Evolutionary conservation across 2,329 filamentous ascomycete species (phyloP), one percentile per base, ranked within the genome.

Genomic region (Botrytis galanthina): DNA sequence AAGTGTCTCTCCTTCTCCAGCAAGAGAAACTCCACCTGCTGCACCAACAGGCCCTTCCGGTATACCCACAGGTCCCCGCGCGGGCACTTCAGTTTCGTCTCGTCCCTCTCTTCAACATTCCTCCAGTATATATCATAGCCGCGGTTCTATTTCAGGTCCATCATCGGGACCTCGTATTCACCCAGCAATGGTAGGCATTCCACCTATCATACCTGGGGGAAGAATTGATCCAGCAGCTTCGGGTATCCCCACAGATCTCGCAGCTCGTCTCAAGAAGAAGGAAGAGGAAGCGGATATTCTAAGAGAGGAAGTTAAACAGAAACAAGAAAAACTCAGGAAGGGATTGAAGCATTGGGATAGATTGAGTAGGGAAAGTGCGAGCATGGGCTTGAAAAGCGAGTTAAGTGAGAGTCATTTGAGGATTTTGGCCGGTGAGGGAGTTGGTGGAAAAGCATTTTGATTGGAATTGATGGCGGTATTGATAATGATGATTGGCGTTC

Each of bases 401-500:
- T 73, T 81, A 54, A 81, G 80, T 67, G 80, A 81, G 74, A 77
- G 77, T 42, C 80, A 81, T 75, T 79, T 82, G 67, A 75, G 80
- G 63, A 73, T 79, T 70, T 72, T 82, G 70, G 80, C 80, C 71
- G 81, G 81, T 6, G 81, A 82, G 72, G 78, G 80, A 4, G 77
- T 79, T 72, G 80, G 80, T 44, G 79, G 80, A 57, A 80, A 79
- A 66, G 81, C 81, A 4, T 82, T 82, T 69, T 82, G 73, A 73
- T 20, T 39, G 18, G 29, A 64, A 32, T 32, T 42, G 61, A 35
- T 59, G 46, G 42, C 10, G 26, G 7, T 35, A 7, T 35, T 62
- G 51, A 57, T 32, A 18, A 18, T 57, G 51, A 57, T 29, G 51
- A 57, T 57, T 32, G 51, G 51, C n/a, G 51, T 57, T 57, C n/a